Evolutionary conservation across 2,329 filamentous ascomycete genomes (phyloP), one percentile per base, ranked within the genome.

Genomic region (Penicillium brevicompactum): DNA sequence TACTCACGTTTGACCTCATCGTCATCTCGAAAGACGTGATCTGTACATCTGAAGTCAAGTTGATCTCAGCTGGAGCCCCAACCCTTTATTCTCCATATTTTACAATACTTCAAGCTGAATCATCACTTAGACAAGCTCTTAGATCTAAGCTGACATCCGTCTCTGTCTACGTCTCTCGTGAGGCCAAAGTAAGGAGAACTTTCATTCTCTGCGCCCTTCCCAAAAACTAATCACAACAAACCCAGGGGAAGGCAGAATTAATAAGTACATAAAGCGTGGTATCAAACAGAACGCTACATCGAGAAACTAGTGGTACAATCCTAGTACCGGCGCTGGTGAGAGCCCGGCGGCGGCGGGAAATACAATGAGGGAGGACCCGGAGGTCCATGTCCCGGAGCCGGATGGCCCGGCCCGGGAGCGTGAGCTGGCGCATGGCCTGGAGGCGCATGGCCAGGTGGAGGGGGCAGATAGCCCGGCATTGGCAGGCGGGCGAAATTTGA

Each of bases 401-500:
- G 31, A 34, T 34, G 52, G 1, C 53, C 56, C 32, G 51, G 41
- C 13, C 22, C 24, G 10, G 51, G 51, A 14, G 46, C 31, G 32
- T 13, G 18, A 22, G 9, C 44, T 48, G 51, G 37, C 3, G 37
- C 14, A 16, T 38, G 37, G 14, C 37, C 37, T 16, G 37, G n/a
- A 16, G 37, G 37, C 11, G 51, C 43, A 38, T 58, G 59, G 10
- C 58, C 58, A 3, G 62, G 46, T 5, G 55, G 49, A 46, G n/a
- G 57, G 54, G n/a, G 57, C 47, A 72, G 46, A 46, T 68, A 71
- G 5, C 63, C 66, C 6, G 70, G 69, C 16, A 69, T 54, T 13
- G 67, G 67, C 46, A 72, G 65, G 18, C 68, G 64, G 16, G 67
- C 67, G 51, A 76, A 75, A 49, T 70, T 69, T 5, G 74, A 72